Conservation (phyloP, 306 rosid species). For the Corylus americana region DNA sequence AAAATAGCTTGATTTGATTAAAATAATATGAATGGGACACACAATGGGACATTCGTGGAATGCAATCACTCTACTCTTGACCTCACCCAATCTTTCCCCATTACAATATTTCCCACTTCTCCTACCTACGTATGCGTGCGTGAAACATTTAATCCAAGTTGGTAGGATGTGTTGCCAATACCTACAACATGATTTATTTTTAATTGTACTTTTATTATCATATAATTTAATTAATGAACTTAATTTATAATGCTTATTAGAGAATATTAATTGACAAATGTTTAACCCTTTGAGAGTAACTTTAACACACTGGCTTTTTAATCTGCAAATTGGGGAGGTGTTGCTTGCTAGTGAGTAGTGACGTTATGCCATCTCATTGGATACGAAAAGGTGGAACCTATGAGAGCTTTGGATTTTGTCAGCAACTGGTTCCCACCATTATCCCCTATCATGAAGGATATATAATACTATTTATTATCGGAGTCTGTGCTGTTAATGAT, state of each 20-base stretch:
- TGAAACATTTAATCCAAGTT: neutral
- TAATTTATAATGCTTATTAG: neutral
- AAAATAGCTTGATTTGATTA: constrained; percentile 28
- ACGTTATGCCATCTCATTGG: constrained; percentile 44
- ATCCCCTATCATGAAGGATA: constrained; percentile 33
- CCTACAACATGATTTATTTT: neutral
- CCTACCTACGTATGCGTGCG: neutral
- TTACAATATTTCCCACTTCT: constrained; percentile 23
- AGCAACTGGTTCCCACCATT: constrained; percentile 47
- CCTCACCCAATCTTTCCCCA: constrained; percentile 9
- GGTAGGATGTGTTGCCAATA: neutral
- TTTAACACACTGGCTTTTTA: constrained; percentile 19
- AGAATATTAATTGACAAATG: neutral
- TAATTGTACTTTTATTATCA: neutral
- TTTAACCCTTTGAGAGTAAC: constrained; percentile 14
- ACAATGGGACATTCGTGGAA: constrained; percentile 40
- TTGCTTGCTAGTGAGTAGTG: neutral
- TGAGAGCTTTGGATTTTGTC: constrained; percentile 48
- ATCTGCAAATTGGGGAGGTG: constrained; percentile 39
- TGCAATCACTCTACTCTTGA: constrained; percentile 22
- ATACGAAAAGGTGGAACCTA: constrained; percentile 32
- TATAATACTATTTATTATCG: constrained; percentile 8
- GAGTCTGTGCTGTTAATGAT: constrained; percentile 45
- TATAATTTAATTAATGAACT: neutral
- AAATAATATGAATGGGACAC: constrained; percentile 31